phyloP scores from a whole-genome alignment of 345 rosid genomes.

The Ceriops decandra region DNA sequence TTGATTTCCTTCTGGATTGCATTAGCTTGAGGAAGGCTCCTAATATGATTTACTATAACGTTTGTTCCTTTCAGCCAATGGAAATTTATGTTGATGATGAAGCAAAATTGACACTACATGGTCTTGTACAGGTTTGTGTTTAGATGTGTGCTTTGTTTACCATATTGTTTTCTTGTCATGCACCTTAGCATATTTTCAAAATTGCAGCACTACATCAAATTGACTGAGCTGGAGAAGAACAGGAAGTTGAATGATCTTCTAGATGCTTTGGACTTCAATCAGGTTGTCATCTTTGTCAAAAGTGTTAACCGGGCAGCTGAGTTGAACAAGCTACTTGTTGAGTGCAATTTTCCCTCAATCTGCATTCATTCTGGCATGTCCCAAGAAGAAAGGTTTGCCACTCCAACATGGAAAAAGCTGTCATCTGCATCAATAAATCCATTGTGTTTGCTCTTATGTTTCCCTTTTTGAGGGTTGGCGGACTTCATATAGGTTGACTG shows the following conservation, averaged over 20 bases:
- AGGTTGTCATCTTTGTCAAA: conserved; percentile 93
- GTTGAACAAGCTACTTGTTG: conserved; percentile 79
- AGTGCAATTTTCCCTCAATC: conserved; percentile 90
- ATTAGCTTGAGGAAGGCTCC: conserved; percentile 57
- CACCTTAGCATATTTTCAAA: not conserved
- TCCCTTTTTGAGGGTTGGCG: no score
- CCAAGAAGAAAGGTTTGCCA: conserved; percentile 77
- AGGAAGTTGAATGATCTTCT: conserved; percentile 92
- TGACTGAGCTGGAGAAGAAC: conserved; percentile 85
- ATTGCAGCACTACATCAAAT: conserved; percentile 88
- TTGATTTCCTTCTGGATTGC: conserved; percentile 63
- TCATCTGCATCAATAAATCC: not conserved
- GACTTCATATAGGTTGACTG: not conserved
- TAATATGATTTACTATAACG: conserved; percentile 28
- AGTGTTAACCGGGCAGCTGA: conserved; percentile 92
- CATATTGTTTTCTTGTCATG: not conserved
- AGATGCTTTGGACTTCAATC: conserved; percentile 95
- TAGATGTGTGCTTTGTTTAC: not conserved
- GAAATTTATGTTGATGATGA: conserved; percentile 96
- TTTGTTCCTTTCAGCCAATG: conserved; percentile 89
- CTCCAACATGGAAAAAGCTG: not conserved
- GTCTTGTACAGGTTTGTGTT: conserved; percentile 78
- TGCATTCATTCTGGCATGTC: conserved; percentile 97
- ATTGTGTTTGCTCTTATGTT: not conserved
- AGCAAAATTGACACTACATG: conserved; percentile 95